These are phyloP conservation scores for Saprolegnia diclina DNA, from an alignment of 352 stramenopile genomes.

Conservation along the genomic window DNA sequence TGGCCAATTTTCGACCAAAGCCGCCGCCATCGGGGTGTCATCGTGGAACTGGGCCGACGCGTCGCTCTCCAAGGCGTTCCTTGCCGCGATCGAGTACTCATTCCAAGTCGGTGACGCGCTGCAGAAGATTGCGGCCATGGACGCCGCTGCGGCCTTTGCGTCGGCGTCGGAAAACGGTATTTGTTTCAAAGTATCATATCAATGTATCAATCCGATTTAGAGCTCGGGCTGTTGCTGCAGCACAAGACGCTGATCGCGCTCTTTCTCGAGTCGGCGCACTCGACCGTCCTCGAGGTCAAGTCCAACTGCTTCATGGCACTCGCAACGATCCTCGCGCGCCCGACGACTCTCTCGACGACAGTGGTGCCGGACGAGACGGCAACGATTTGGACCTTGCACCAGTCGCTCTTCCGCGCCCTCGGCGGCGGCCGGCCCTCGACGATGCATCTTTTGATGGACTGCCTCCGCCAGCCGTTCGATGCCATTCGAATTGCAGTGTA, in stretches of 20 bases:
- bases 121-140: conserved; percentile 80
- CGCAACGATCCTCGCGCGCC: conserved; percentile 44
- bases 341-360: conserved; percentile 41
- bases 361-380: conserved; percentile 50
- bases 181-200: neutral
- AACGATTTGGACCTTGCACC: conserved; percentile 55
- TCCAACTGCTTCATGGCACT: conserved; percentile 66
- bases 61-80: conserved; percentile 66
- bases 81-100: conserved; percentile 66
- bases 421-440: conserved; percentile 29
- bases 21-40: conserved; percentile 53
- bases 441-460: conserved; percentile 63
- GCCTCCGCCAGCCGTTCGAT: conserved; percentile 79
- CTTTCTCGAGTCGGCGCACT: conserved; percentile 51
- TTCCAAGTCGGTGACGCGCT: conserved; percentile 54
- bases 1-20: conserved; percentile 67
- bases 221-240: conserved; percentile 65
- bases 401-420: conserved; percentile 59
- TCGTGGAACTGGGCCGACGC: conserved; percentile 75
- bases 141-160: conserved; percentile 69
- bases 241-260: conserved; percentile 57
- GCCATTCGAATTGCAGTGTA: conserved; percentile 73
- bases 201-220: conserved; percentile 29
- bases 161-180: conserved; percentile 75
- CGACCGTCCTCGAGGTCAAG: conserved; percentile 67